Percentiles rank a stretch among this genome's conserved stretches.
phyloP scores from a whole-genome alignment of 805 yeast species.

The Saccharomycopsis babjevae region DNA sequence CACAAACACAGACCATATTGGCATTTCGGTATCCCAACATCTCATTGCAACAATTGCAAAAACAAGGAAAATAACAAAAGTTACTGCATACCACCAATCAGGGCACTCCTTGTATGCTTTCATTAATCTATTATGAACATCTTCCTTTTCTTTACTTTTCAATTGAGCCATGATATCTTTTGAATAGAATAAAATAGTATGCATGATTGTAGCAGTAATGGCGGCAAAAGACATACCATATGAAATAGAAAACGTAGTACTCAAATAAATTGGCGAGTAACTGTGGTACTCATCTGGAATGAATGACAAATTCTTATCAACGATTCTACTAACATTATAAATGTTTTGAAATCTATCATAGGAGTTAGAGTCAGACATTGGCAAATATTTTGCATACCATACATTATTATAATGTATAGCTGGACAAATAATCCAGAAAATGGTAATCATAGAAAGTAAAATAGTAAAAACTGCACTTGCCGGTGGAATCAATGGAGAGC shows the following conservation, averaged over 20 bases:
- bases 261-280: conserved; percentile 56
- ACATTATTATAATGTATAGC: conserved; percentile 43
- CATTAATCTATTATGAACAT: conserved; percentile 50
- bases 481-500: conserved; percentile 60
- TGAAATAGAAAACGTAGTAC: conserved; percentile 48
- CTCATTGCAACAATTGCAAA: conserved; percentile 33
- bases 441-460: conserved; percentile 36
- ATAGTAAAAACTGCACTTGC: conserved; percentile 35
- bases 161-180: conserved; percentile 39
- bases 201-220: conserved; percentile 48
- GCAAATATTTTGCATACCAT: conserved; percentile 52
- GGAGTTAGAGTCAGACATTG: conserved; percentile 40
- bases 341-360: conserved; percentile 41
- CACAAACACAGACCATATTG: conserved; percentile 53
- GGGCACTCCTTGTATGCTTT: conserved; percentile 50
- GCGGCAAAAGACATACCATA: conserved; percentile 58
- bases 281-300: conserved; percentile 37
- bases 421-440: conserved; percentile 46
- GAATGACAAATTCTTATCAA: conserved; percentile 34
- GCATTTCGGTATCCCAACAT: conserved; percentile 33
- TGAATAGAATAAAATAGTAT: conserved; percentile 49
- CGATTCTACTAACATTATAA: conserved; percentile 42
- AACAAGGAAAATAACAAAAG: conserved; percentile 36
- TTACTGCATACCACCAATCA: conserved; percentile 46
- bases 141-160: conserved; percentile 33